Evolutionary conservation across 257 asterid genomes (phyloP), one percentile per base, ranked within the genome.

Genomic region (Thymus mandschuricus): DNA sequence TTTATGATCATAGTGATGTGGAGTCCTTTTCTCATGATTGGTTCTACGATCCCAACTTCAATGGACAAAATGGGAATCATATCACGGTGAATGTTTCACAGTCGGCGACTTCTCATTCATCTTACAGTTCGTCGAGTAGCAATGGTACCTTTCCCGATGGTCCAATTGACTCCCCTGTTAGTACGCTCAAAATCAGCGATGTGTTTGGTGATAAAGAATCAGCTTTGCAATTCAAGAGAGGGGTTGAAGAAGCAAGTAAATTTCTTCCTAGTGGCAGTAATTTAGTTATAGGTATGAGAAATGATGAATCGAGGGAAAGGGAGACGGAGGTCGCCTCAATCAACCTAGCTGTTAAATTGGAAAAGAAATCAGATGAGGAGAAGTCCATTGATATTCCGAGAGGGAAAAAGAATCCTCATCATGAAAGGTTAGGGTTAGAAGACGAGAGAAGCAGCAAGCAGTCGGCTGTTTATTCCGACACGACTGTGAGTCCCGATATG

Each of bases 371-470:
- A 7, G 66, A 66, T 9, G 75, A 60, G 70, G 79, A 55, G 70
- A 77, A 55, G 56, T 74, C 66, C 41, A 31, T 64, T 15, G 80
- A 73, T 49, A 75, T 64, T 56, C 74, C 89, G 0, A 85, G 91
- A 72, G 90, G 96, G 73, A 90, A 75, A 86, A 90, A 88, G 81
- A 88, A 90, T 60, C 78, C 76, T 0, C 77, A 78, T 73, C 64
- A 48, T 34, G 92, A 80, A 51, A 83, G 72, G 45, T 34, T 52
- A 66, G 86, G 79, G 55, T 60, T 31, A 50, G 70, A 61, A 60
- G 89, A 75, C 73, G 90, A 81, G 70, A 79, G 89, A 69, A 86
- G 91, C 66, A 84, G 75, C 70, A 91, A 91, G 81, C 97, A 88
- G 54, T 85, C 86, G 0, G 97, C 97, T 4, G 46, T 85, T 52